Percentiles rank a stretch among this genome's conserved stretches.
Conservation (phyloP, 2,329 filamentous ascomycete species). For the Colletotrichum brevisporum region DNA sequence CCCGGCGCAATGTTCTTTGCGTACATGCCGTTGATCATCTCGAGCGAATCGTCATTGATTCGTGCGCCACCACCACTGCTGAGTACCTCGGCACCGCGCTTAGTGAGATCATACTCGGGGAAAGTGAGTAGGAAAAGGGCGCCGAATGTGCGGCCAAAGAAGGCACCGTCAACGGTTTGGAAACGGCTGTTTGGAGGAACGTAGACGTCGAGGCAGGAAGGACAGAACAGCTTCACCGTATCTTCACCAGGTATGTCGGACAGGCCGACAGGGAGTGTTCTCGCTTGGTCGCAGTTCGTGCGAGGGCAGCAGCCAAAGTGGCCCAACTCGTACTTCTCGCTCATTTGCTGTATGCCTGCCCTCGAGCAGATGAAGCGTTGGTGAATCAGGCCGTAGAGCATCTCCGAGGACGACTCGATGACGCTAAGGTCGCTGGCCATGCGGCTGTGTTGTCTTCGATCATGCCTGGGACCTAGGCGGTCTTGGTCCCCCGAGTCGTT, state of each 20-base stretch:
- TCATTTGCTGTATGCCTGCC: constrained; percentile 98
- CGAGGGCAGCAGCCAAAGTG: constrained; percentile 98
- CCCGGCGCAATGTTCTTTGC: constrained; percentile 90
- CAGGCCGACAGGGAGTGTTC: constrained; percentile 92
- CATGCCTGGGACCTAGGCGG: constrained; percentile 63
- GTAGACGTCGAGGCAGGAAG: constrained; percentile 96
- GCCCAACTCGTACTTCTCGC: constrained; percentile 97
- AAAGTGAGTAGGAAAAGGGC: constrained; percentile 99
- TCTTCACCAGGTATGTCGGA: constrained; percentile 97
- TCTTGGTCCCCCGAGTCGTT: constrained; percentile 78
- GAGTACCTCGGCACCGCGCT: constrained; percentile 75
- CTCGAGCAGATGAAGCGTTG: constrained; percentile 98
- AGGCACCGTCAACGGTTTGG: constrained; percentile 96
- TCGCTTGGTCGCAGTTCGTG: constrained; percentile 90
- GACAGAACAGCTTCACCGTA: constrained; percentile 98
- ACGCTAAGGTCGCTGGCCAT: constrained; percentile 94
- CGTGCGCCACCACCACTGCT: constrained; percentile 47
- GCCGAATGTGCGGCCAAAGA: constrained; percentile 97
- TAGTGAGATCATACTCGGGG: constrained; percentile 91
- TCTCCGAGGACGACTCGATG: constrained; percentile 97
- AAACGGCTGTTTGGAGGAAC: constrained; percentile 97
- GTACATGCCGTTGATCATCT: constrained; percentile 86
- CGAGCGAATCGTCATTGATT: constrained; percentile 59
- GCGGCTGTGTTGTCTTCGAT: constrained; percentile 83
- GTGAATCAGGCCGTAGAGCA: constrained; percentile 98